Percentiles rank a stretch among this genome's conserved stretches.
These are phyloP conservation scores for Mentha longifolia DNA, from an alignment of 257 asterid species.

Conservation along the genomic window DNA sequence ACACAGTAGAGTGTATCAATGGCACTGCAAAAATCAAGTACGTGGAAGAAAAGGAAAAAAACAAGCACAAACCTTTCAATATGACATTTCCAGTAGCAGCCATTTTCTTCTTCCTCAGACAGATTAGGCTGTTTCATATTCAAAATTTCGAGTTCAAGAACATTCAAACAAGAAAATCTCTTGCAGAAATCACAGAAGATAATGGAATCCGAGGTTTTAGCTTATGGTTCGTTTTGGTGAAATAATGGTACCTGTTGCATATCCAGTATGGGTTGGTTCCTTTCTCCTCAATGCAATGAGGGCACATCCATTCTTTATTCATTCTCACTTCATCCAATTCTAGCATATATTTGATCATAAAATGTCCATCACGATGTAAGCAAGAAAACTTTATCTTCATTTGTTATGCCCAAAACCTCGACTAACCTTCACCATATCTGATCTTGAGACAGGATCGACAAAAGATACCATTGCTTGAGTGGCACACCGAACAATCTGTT, in stretches of 20 bases:
- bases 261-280: constrained; percentile 82
- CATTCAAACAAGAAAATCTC: background rate
- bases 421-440: constrained; percentile 93
- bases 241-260: constrained; percentile 70
- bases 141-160: constrained; percentile 22
- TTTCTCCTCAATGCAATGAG: constrained; percentile 74
- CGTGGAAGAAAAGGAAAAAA: background rate
- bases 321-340: constrained; percentile 78
- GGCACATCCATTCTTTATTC: constrained; percentile 72
- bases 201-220: too few relatives aligned
- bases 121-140: constrained; percentile 60
- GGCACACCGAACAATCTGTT: constrained; percentile 85
- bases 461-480: constrained; percentile 68
- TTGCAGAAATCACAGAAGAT: too few relatives aligned
- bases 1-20: too few relatives aligned
- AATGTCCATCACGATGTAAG: background rate
- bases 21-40: constrained; percentile 2
- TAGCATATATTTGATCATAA: constrained; percentile 33
- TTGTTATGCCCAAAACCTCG: background rate
- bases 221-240: background rate
- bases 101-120: constrained; percentile 75
- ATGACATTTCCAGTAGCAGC: constrained; percentile 81
- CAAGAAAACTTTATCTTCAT: background rate
- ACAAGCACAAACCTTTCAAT: constrained; percentile 57
- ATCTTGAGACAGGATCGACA: constrained; percentile 86